Conservation (phyloP, 495 filamentous ascomycete genomes). For the Hypoxylon fuscum region DNA sequence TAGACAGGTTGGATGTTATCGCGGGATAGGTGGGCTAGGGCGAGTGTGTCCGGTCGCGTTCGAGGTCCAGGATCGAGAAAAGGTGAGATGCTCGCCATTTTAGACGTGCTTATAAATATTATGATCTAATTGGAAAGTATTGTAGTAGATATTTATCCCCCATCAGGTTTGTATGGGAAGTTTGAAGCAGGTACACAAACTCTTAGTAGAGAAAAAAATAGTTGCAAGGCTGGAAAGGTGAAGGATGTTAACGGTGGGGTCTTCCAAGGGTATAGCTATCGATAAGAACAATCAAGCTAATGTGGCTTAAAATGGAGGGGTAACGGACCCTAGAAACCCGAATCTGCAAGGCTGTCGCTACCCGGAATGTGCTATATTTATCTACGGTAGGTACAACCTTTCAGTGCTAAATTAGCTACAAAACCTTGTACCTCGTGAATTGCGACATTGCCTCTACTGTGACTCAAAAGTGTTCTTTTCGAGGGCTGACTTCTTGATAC, state of each 20-base stretch:
- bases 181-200: not conserved
- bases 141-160: too few relatives aligned
- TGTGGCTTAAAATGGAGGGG: not conserved
- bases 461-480: conserved; percentile 23
- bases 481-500: conserved; percentile 11
- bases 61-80: conserved; percentile 72
- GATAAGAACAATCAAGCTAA: not conserved
- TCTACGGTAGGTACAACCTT: not conserved
- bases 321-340: conserved; percentile 13
- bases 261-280: not conserved
- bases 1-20: conserved; percentile 81
- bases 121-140: too few relatives aligned
- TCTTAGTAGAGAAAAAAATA: not conserved
- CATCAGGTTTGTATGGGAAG: too few relatives aligned
- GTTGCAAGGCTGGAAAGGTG: not conserved
- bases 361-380: not conserved
- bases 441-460: conserved; percentile 26
- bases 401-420: not conserved
- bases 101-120: not conserved
- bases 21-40: conserved; percentile 84
- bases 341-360: conserved; percentile 2
- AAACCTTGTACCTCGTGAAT: not conserved
- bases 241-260: too few relatives aligned
- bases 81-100: conserved; percentile 63
- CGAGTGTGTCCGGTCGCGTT: conserved; percentile 66